These are phyloP conservation scores for Begonia loranthoides DNA, from an alignment of 306 rosid genomes.

Conservation along the genomic window DNA sequence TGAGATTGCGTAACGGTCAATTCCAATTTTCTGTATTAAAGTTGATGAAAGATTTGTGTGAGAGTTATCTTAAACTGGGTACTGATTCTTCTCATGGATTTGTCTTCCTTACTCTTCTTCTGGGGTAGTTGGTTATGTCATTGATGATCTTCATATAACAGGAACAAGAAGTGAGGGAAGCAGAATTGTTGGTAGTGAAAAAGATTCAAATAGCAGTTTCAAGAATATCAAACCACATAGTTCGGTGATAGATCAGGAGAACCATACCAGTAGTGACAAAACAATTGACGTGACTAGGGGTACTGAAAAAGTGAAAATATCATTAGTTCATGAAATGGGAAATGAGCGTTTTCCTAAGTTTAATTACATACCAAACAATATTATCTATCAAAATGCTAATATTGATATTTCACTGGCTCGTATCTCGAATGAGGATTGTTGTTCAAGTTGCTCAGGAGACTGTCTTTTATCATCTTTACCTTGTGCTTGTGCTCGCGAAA, in stretches of 20 bases:
- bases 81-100: slow-evolving; percentile 1
- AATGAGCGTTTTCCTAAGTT: slow-evolving; percentile 51
- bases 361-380: slow-evolving; percentile 54
- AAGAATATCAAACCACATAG: slow-evolving; percentile 9
- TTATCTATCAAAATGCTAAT: slow-evolving; percentile 58
- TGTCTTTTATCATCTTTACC: slow-evolving; percentile 57
- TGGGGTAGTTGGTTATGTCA: no score
- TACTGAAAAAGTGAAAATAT: slow-evolving; percentile 49
- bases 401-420: slow-evolving; percentile 75
- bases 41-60: slow-evolving; percentile 27
- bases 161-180: slow-evolving; percentile 2
- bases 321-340: slow-evolving; percentile 44
- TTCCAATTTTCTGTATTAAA: slow-evolving; percentile 17
- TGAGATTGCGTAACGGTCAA: slow-evolving; percentile 10
- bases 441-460: slow-evolving; percentile 51
- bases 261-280: slow-evolving; percentile 11
- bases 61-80: slow-evolving; percentile 22
- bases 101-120: no score
- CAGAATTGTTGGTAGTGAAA: not conserved
- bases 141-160: not conserved
- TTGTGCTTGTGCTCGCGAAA: slow-evolving; percentile 88
- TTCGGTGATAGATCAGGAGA: slow-evolving; percentile 4
- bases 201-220: slow-evolving; percentile 10
- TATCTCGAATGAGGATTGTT: slow-evolving; percentile 71
- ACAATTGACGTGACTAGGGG: slow-evolving; percentile 64